Conservation (phyloP, 768 basidiomycete species). For the Hydnum rufescens region DNA sequence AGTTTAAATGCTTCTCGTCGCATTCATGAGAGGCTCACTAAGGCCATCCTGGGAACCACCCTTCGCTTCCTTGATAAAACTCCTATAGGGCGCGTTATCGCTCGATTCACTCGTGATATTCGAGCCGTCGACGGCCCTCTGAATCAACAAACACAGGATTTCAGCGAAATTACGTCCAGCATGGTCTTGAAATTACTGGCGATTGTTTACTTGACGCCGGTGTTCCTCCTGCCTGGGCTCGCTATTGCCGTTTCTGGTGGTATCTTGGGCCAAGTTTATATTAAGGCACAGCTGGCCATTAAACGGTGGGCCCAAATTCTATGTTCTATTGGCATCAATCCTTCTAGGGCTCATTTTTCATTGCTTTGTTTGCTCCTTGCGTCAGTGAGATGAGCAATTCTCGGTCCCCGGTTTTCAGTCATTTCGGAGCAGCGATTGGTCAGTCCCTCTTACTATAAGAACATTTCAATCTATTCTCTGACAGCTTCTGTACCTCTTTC, state of each 20-base stretch:
- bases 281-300: conserved; percentile 21
- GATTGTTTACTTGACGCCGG: conserved; percentile 10
- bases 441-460: no score
- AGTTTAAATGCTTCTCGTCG: conserved; percentile 31
- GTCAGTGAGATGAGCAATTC: conserved; percentile 19
- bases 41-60: conserved; percentile 38
- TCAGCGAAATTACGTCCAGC: conserved; percentile 7
- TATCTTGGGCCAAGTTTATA: conserved; percentile 19
- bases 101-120: conserved; percentile 13
- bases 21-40: conserved; percentile 33
- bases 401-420: conserved; percentile 18
- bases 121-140: conserved; percentile 8
- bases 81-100: conserved; percentile 13
- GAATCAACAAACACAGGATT: not conserved
- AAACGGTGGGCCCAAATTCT: conserved; percentile 13
- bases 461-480: conserved; percentile 19
- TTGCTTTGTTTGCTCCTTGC: not conserved
- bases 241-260: conserved; percentile 14
- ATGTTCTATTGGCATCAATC: not conserved
- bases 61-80: conserved; percentile 18
- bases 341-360: not conserved
- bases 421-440: conserved; percentile 2
- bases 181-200: conserved; percentile 12
- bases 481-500: no score
- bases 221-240: conserved; percentile 11